Conservation (phyloP, 768 basidiomycete species). For the Amylocystis lapponica region DNA sequence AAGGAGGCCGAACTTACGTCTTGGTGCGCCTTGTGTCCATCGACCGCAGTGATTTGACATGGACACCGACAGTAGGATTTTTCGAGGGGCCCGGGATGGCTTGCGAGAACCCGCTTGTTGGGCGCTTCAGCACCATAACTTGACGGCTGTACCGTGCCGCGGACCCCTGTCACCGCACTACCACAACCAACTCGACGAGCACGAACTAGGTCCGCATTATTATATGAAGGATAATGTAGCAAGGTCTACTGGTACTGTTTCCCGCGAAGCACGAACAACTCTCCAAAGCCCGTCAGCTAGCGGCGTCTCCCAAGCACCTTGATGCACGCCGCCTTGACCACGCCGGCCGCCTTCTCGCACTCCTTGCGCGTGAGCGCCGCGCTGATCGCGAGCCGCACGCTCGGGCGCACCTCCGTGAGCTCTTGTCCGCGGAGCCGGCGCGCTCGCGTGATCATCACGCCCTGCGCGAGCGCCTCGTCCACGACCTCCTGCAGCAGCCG, state of each 20-base stretch:
- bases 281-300: slow-evolving; percentile 22
- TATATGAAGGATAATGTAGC: too few relatives aligned
- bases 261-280: too few relatives aligned
- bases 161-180: too few relatives aligned
- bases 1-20: slow-evolving; percentile 11
- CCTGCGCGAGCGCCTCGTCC: slow-evolving; percentile 76
- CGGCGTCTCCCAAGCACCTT: slow-evolving; percentile 67
- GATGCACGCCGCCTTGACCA: slow-evolving; percentile 66
- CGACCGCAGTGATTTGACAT: slow-evolving; percentile 15
- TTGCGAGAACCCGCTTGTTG: too few relatives aligned
- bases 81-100: too few relatives aligned
- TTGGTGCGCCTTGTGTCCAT: slow-evolving; percentile 24
- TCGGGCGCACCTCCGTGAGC: slow-evolving; percentile 72
- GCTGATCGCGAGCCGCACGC: slow-evolving; percentile 77
- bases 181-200: too few relatives aligned
- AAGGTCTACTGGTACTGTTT: too few relatives aligned
- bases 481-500: slow-evolving; percentile 85
- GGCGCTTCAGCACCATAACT: too few relatives aligned
- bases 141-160: too few relatives aligned
- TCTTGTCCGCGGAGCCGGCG: slow-evolving; percentile 84
- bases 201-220: too few relatives aligned
- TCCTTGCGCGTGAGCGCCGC: slow-evolving; percentile 84
- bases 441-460: slow-evolving; percentile 81
- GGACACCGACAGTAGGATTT: slow-evolving; percentile 12
- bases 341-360: slow-evolving; percentile 77